Base-by-base conservation (phyloP, 495 filamentous ascomycete species). In the Xylaria telfairii region DNA sequence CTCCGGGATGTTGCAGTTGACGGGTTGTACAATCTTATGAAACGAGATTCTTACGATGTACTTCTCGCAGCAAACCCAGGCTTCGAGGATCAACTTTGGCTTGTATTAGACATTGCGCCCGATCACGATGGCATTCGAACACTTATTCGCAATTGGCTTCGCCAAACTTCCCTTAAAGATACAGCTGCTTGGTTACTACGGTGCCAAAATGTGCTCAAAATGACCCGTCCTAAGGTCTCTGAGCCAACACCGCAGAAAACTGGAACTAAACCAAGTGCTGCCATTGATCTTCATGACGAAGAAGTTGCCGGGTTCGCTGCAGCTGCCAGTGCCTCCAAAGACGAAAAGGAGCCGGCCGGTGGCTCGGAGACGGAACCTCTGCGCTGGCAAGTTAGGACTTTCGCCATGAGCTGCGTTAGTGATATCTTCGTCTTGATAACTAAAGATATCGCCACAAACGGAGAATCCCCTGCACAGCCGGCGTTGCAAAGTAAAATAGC, bases 381-480 rank as follows among this genome's bases (percentile, higher is more conserved):
- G 73, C 89, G 94, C 74, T 98, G 96, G 96, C 96, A 98, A 76
- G 95, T 97, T 34, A 92, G 94, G 28, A 94, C 93, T 34, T 98
- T 98, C 77, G 94, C 93, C 30, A 93, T 99, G 90, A 89, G 90
- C 73, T 95, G 93, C 78, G 85, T 99, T n/a, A 91, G 90, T 66
- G 93, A 96, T 61, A 88, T 99, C 19, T 86, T 98, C 62, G 77
- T 85, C 9, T 86, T 93, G 32, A 88, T 95, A 13, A 88, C 87
- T 56, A 93, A 92, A 80, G 92, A 95, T 10, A 87, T 91, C n/a
- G 80, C 82, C 13, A 88, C 87, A 49, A 91, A 92, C 44, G 87
- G 89, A 34, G 88, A 92, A 28, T 92, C 93, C 26, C 82, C 87
- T 9, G 91, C 93, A 2, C 90, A 93, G 72, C 73, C 87, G 41